Percentiles rank a stretch among this genome's conserved stretches.
phyloP scores from a whole-genome alignment of 352 stramenopile genomes.

The Peronosclerospora sorghi region DNA sequence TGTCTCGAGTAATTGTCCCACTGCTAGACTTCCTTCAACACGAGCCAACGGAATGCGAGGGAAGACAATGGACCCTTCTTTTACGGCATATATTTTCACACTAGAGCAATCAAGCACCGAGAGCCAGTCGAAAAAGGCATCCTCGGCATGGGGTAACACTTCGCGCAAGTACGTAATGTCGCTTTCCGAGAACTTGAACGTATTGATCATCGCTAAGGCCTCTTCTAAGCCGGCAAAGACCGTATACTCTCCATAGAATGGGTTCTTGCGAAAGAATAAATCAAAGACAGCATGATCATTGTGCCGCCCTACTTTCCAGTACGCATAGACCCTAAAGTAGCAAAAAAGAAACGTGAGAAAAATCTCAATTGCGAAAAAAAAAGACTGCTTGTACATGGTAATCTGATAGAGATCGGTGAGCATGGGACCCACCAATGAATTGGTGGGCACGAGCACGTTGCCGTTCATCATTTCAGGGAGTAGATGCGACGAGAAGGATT shows the following conservation, averaged over 20 bases:
- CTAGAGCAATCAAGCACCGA: conserved; percentile 86
- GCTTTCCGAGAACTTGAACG: conserved; percentile 87
- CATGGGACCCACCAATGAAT: conserved; percentile 90
- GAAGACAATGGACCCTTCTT: conserved; percentile 95
- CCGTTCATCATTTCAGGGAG: conserved; percentile 27
- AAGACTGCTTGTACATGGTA: conserved; percentile 48
- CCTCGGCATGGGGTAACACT: conserved; percentile 82
- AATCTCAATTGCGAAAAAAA: no score
- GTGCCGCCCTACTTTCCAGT: conserved; percentile 95
- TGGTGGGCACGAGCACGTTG: conserved; percentile 69
- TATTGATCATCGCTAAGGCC: conserved; percentile 86
- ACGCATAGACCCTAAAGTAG: conserved; percentile 92
- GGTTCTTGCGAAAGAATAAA: conserved; percentile 99
- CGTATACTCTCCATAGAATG: conserved; percentile 96
- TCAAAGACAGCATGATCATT: conserved; percentile 91
- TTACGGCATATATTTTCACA: conserved; percentile 91
- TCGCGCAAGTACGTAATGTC: conserved; percentile 92
- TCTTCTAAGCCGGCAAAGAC: conserved; percentile 91
- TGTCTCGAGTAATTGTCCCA: conserved; percentile 97
- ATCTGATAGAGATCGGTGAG: conserved; percentile 99
- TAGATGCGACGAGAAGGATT: no score
- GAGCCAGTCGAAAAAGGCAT: conserved; percentile 94
- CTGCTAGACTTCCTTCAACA: conserved; percentile 87
- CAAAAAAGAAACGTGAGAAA: not conserved
- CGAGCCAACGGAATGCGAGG: conserved; percentile 91